Evolutionary conservation across 768 basidiomycete species (phyloP).

Genomic region (Mycena vulgaris): DNA sequence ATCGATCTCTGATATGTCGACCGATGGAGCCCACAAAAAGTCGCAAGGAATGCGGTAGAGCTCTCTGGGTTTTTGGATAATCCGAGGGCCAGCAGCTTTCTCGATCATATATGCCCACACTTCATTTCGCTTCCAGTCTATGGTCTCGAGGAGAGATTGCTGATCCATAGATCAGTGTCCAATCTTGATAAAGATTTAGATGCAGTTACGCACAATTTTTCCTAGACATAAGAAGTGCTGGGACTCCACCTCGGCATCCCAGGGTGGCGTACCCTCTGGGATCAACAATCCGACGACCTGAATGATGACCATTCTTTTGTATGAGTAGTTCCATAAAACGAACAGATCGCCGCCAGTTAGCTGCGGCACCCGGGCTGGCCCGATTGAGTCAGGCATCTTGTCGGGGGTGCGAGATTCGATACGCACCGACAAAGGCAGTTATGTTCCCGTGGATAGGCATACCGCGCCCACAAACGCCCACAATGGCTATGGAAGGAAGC

Average conservation of each 20-base stretch:
- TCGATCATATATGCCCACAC: slow-evolving; percentile 22
- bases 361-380: not conserved
- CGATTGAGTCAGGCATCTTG: not conserved
- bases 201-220: slow-evolving; percentile 13
- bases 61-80: slow-evolving; percentile 20
- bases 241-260: too few relatives aligned
- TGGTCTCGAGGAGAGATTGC: slow-evolving; percentile 21
- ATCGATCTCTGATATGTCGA: slow-evolving; percentile 28
- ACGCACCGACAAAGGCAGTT: slow-evolving; percentile 18
- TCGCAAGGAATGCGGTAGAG: slow-evolving; percentile 16
- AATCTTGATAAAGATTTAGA: not conserved
- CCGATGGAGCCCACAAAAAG: slow-evolving; percentile 25
- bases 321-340: slow-evolving; percentile 14
- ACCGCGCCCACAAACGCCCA: slow-evolving; percentile 20
- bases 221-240: not conserved
- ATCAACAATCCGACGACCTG: not conserved
- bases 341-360: not conserved
- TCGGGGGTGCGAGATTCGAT: not conserved
- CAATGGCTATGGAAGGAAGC: not conserved
- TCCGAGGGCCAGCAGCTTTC: slow-evolving; percentile 4
- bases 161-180: not conserved
- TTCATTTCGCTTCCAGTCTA: slow-evolving; percentile 18
- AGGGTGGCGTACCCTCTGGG: too few relatives aligned
- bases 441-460: slow-evolving; percentile 20
- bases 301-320: slow-evolving; percentile 4